Conservation (phyloP, 2,329 filamentous ascomycete genomes). For the Aspergillus quadricinctus region DNA sequence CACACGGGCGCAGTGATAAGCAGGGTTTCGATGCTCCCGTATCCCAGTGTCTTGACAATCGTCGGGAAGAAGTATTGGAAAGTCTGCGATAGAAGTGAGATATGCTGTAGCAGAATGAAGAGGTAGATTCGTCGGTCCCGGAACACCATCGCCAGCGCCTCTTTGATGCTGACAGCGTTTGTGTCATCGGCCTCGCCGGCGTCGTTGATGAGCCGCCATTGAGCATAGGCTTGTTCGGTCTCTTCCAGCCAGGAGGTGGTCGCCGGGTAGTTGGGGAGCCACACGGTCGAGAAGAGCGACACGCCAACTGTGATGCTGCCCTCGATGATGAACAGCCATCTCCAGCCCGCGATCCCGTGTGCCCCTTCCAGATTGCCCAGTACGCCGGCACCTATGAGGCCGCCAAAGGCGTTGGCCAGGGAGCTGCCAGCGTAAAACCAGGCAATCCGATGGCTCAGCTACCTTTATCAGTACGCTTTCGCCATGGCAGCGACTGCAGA, state of each 20-base stretch:
- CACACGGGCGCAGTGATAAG: constrained; percentile 50
- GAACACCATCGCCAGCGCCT: constrained; percentile 41
- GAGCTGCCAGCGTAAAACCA: constrained; percentile 47
- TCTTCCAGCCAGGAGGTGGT: constrained; percentile 50
- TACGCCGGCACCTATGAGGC: constrained; percentile 43
- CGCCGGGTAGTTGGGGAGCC: constrained; percentile 49
- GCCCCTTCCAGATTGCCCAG: no score
- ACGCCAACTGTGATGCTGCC: constrained; percentile 35
- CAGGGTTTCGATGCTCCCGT: constrained; percentile 44
- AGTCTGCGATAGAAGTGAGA: constrained; percentile 48
- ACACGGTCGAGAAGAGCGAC: constrained; percentile 33
- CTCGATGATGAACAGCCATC: constrained; percentile 33
- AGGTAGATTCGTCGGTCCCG: constrained; percentile 31
- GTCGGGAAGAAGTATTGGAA: constrained; percentile 65
- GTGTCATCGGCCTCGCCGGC: constrained; percentile 44
- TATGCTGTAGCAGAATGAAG: constrained; percentile 46
- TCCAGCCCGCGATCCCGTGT: no score
- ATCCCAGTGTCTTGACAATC: constrained; percentile 59
- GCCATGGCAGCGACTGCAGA: constrained; percentile 41
- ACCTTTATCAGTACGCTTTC: constrained; percentile 41
- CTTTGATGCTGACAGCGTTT: constrained; percentile 38
- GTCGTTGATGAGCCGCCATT: constrained; percentile 50
- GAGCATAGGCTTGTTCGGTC: constrained; percentile 51
- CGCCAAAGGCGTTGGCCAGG: constrained; percentile 50
- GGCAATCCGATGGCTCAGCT: constrained; percentile 46